phyloP scores from a whole-genome alignment of 2,329 filamentous ascomycete genomes.

The Colletotrichum godetiae region DNA sequence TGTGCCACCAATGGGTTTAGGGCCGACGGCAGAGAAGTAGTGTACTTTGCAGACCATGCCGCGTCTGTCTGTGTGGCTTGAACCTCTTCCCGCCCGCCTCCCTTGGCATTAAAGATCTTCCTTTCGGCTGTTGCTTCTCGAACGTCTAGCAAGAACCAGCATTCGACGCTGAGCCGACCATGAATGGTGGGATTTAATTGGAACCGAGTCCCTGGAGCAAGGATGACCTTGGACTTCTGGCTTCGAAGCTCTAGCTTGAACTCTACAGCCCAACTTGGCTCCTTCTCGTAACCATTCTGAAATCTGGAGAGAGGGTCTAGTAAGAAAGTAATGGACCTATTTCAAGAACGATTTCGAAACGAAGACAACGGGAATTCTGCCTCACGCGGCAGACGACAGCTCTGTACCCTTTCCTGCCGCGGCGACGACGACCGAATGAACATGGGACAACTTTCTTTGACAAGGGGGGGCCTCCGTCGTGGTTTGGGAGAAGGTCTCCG shows the following conservation, averaged over 20 bases:
- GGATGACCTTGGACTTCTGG: not conserved
- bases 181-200: not conserved
- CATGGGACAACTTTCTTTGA: not conserved
- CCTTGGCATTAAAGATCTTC: conserved; percentile 5
- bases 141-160: not conserved
- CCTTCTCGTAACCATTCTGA: not conserved
- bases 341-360: conserved; percentile 26
- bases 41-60: not conserved
- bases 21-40: conserved; percentile 1
- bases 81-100: not conserved
- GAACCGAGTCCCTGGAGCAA: not conserved
- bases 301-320: not conserved
- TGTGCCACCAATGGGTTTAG: conserved; percentile 24
- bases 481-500: conserved; percentile 12
- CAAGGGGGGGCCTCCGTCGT: not conserved
- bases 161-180: not conserved
- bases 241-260: not conserved
- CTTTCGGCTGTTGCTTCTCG: conserved; percentile 12
- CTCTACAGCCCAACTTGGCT: not conserved
- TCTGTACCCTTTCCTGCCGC: not conserved
- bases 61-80: conserved; percentile 2
- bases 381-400: not conserved
- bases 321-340: not conserved
- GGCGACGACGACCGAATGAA: not conserved
- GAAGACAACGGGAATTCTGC: not conserved